Conservation (phyloP, 192 early-diverging fungal species). For the Podila horticola region DNA sequence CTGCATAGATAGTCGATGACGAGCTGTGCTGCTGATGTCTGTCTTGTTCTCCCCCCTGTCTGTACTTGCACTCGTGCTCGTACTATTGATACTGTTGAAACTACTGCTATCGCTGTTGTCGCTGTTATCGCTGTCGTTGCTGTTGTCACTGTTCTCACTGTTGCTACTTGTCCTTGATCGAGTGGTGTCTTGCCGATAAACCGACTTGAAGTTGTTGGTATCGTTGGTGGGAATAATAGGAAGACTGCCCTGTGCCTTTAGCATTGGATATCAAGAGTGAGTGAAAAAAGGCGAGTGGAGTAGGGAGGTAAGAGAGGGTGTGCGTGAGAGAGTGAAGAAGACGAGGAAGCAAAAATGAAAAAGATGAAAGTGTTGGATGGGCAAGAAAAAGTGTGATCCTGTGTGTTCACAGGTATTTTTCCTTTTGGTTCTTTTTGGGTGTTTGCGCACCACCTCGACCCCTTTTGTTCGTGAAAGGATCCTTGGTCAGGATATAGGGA, state of each 20-base stretch:
- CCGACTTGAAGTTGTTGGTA: constrained; percentile 9
- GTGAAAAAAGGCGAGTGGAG: neutral
- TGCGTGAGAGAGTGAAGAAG: neutral
- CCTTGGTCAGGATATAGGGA: neutral
- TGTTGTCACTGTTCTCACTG: neutral
- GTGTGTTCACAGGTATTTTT: neutral
- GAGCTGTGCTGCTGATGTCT: too few relatives aligned
- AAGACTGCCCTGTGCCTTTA: neutral
- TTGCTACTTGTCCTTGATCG: neutral
- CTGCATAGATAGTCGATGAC: neutral
- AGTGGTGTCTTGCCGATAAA: neutral
- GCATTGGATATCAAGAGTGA: constrained; percentile 6
- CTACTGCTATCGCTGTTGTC: neutral
- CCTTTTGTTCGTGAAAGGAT: neutral
- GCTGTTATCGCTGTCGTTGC: neutral
- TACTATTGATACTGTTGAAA: neutral
- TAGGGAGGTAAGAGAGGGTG: neutral
- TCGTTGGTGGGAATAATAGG: neutral
- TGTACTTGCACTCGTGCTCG: neutral
- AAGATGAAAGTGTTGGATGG: neutral
- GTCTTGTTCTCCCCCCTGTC: neutral
- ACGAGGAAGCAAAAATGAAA: neutral
- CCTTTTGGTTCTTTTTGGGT: neutral
- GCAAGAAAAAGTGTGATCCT: neutral
- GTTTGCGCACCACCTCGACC: too few relatives aligned